Evolutionary conservation across 1,139 yeast genomes (phyloP).

Genomic region (Blastobotrys persicus): DNA sequence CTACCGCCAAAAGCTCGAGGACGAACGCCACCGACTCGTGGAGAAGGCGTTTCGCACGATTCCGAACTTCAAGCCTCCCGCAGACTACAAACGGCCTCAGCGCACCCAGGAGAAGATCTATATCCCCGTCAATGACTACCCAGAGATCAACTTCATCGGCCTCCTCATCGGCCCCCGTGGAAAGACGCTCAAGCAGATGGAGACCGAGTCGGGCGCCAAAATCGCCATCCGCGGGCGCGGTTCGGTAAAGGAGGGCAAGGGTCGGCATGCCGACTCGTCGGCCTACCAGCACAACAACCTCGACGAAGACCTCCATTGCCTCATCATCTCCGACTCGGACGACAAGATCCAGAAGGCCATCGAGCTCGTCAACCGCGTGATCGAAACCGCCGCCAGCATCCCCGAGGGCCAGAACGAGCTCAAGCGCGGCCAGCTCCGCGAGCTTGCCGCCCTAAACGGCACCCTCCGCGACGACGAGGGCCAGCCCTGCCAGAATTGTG

Average conservation of each 20-base stretch:
- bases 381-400: constrained; percentile 75
- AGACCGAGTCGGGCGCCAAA: constrained; percentile 78
- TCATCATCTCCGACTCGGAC: constrained; percentile 80
- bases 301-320: constrained; percentile 84
- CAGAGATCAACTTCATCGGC: constrained; percentile 92
- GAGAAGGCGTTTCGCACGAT: constrained; percentile 68
- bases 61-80: constrained; percentile 81
- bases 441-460: constrained; percentile 91
- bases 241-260: constrained; percentile 89
- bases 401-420: constrained; percentile 93
- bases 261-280: constrained; percentile 38
- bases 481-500: constrained; percentile 60
- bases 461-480: constrained; percentile 81
- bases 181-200: constrained; percentile 75
- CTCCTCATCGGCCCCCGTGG: constrained; percentile 94
- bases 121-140: constrained; percentile 83
- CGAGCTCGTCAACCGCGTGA: constrained; percentile 68
- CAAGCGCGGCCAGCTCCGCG: constrained; percentile 86
- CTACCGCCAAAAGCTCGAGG: constrained; percentile 59
- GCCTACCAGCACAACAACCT: constrained; percentile 48
- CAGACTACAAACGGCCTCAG: constrained; percentile 69
- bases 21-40: constrained; percentile 74
- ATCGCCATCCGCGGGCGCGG: constrained; percentile 92
- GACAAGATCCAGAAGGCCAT: constrained; percentile 77
- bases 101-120: constrained; percentile 77